Percentiles rank a stretch among this genome's conserved stretches.
phyloP scores from a whole-genome alignment of 495 filamentous ascomycete species.

The Tuber borchii region DNA sequence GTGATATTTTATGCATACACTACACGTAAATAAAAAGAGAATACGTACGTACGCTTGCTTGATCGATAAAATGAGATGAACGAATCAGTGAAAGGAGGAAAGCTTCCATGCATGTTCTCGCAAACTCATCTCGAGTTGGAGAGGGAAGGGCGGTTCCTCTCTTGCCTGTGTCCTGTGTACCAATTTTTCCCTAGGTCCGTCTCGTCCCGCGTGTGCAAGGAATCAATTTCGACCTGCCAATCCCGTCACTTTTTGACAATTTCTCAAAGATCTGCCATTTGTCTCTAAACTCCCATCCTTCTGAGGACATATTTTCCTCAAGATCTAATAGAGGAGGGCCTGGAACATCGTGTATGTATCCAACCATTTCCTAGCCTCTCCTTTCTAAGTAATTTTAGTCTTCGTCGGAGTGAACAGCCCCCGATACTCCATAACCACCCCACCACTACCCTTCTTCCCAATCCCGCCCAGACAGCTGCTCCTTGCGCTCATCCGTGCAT shows the following conservation, averaged over 20 bases:
- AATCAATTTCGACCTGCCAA: background rate
- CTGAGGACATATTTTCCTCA: background rate
- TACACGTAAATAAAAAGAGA: background rate
- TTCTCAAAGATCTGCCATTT: background rate
- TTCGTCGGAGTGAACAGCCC: background rate
- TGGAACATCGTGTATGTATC: background rate
- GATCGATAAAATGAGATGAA: background rate
- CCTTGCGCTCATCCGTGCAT: constrained; percentile 1
- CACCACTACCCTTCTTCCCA: background rate
- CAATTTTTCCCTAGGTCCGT: background rate
- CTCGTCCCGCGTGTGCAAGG: background rate
- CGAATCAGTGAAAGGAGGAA: background rate
- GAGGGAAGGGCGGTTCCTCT: background rate
- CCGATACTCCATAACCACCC: background rate
- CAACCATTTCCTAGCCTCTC: background rate
- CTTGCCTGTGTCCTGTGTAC: background rate
- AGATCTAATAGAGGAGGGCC: background rate
- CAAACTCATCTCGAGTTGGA: background rate
- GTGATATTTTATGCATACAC: constrained; percentile 5
- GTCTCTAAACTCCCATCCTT: background rate
- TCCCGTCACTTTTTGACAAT: background rate
- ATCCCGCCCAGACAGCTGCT: background rate
- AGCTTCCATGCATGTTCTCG: background rate
- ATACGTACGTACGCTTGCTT: constrained; percentile 3
- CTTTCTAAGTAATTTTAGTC: background rate